Evolutionary conservation across 2,329 filamentous ascomycete species (phyloP).

Genomic region (Nothopassalora personata): DNA sequence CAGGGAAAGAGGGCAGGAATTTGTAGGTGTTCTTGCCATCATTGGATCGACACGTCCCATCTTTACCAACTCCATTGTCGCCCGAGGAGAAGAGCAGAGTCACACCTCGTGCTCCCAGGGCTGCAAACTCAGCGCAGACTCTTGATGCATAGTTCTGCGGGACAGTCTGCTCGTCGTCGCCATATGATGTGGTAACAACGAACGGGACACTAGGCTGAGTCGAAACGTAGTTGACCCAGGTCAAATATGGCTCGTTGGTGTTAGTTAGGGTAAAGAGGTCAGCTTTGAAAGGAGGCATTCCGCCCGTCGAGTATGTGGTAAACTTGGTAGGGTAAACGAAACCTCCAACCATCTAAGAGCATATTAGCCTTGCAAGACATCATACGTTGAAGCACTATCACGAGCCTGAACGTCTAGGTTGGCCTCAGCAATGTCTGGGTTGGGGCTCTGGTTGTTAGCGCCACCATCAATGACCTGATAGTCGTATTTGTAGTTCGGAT

Average conservation of each 20-base stretch:
- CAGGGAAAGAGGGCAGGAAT: constrained; percentile 44
- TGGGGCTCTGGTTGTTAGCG: constrained; percentile 49
- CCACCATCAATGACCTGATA: constrained; percentile 55
- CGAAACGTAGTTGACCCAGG: constrained; percentile 57
- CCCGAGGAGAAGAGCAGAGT: constrained; percentile 59
- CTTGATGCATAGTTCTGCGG: constrained; percentile 54
- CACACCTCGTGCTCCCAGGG: constrained; percentile 61
- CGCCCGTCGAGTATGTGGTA: constrained; percentile 55
- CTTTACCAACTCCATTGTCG: constrained; percentile 52
- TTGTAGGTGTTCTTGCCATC: constrained; percentile 42
- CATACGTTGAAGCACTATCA: no score
- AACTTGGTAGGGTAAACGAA: constrained; percentile 43
- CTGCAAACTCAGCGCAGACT: constrained; percentile 59
- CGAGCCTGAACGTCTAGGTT: constrained; percentile 55
- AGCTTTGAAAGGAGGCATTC: constrained; percentile 44
- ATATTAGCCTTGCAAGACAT: background rate
- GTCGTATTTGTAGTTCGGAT: constrained; percentile 21
- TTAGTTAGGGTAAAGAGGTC: constrained; percentile 44
- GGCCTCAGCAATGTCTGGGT: constrained; percentile 48
- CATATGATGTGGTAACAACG: constrained; percentile 60
- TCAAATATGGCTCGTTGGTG: constrained; percentile 62
- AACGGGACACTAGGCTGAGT: constrained; percentile 52
- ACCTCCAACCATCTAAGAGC: constrained; percentile 8
- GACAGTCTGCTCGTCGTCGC: constrained; percentile 59
- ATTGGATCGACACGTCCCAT: constrained; percentile 39